phyloP scores from a whole-genome alignment of 1,139 yeast species.

The Geotrichum phurueaensis region DNA sequence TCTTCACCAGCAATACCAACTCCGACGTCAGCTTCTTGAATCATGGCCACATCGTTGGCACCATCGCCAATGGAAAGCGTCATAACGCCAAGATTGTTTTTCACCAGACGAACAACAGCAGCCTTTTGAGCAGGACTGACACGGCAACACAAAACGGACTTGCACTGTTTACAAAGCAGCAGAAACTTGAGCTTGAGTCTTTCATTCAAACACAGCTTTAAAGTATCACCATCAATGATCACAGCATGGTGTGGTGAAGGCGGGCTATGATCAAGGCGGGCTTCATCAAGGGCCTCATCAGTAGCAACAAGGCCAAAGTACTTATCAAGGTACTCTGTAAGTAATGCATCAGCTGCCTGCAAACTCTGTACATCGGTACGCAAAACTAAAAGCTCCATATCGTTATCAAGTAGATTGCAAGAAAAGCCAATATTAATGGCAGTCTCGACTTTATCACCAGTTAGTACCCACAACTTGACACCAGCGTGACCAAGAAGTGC shows the following conservation, averaged over 20 bases:
- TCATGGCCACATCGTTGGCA: slow-evolving; percentile 98
- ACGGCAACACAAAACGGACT: slow-evolving; percentile 92
- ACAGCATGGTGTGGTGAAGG: slow-evolving; percentile 76
- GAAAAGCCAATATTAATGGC: slow-evolving; percentile 96
- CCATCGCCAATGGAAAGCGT: slow-evolving; percentile 97
- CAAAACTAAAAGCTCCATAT: slow-evolving; percentile 76
- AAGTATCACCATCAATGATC: slow-evolving; percentile 87
- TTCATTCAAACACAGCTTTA: slow-evolving; percentile 59
- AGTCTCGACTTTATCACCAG: slow-evolving; percentile 95
- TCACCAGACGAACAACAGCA: slow-evolving; percentile 82
- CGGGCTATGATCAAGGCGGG: slow-evolving; percentile 66
- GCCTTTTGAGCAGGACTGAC: slow-evolving; percentile 99
- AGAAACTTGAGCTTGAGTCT: slow-evolving; percentile 58
- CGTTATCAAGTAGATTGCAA: slow-evolving; percentile 77
- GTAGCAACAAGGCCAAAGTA: slow-evolving; percentile 62
- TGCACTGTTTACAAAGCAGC: slow-evolving; percentile 84
- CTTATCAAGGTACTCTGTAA: slow-evolving; percentile 53
- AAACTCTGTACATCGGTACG: slow-evolving; percentile 36
- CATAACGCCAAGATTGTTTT: slow-evolving; percentile 74
- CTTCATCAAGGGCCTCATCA: slow-evolving; percentile 49
- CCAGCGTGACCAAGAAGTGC: slow-evolving; percentile 79
- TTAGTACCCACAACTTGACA: slow-evolving; percentile 88
- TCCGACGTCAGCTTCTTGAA: slow-evolving; percentile 96
- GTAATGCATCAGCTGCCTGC: slow-evolving; percentile 46
- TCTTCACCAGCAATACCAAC: slow-evolving; percentile 98